Base-by-base conservation (phyloP, 805 yeast species). In the Saccharomycopsis sp. region DNA sequence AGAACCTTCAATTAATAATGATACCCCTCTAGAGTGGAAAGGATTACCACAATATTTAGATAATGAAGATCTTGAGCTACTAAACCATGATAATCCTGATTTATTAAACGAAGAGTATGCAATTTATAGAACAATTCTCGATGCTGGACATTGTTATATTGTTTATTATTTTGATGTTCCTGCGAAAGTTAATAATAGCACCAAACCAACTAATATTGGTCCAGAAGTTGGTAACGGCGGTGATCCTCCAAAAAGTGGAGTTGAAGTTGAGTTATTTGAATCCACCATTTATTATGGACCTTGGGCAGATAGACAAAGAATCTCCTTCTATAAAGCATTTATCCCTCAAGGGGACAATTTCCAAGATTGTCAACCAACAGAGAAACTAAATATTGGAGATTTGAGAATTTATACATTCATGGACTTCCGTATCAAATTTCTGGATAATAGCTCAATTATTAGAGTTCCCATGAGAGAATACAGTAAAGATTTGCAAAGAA, bases 241-340 rank as follows among this genome's bases (percentile, higher is more conserved):
- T 3, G 47, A 66, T 3, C 62, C 79, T 0, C 87, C 87, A 1
- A 64, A 62, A 34, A 64, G 67, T 53, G 88, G 88, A 0, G 50
- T 79, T 5, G 79, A 79, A 39, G 38, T 88, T 6, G 65, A 64
- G 12, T 48, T 85, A 2, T 65, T 70, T 2, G 69, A 72, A 40
- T 76, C 86, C 0, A 76, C 83, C 0, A 60, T 86, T 1, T 79
- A 79, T 49, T 88, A 85, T 54, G 98, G 98, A 0, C 95, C 98
- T 0, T 89, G 96, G 96, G 83, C 96, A 0, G 94, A 92, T 44
- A 74, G 89, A 28, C 94, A 92, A 56, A 57, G 95, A 14, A 66
- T 66, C 2, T 70, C 76, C 1, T 52, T 88, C 8, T 87, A 79
- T 42, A 59, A 64, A 13, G 61, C 78, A 59, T 61, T 92, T 19